Evolutionary conservation across 805 yeast species (phyloP), one percentile per base, ranked within the genome.

Genomic region (Pichia manshurica): DNA sequence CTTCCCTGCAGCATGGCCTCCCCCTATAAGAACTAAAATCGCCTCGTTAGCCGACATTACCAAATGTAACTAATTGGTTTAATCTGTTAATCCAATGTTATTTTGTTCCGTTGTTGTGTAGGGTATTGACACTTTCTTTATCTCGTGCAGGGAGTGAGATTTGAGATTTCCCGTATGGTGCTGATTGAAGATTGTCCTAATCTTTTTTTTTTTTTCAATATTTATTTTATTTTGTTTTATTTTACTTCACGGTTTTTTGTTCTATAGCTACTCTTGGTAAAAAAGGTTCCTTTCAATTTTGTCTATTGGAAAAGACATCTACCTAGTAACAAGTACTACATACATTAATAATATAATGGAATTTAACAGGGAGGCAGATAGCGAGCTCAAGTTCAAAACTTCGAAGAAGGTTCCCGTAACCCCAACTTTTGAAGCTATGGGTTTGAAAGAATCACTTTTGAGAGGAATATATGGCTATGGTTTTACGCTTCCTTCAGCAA

Each of bases 381-480:
- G 67, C n/a, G 78, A 74, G 44, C 64, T 85, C 34, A 76, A 79
- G 64, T 79, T 86, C 60, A 75, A 77, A 46, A 75, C 80, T 3
- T 73, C 89, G 12, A 82, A 79, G 55, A 77, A 78, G 48, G 72
- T 81, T 38, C 68, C 68, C 5, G 64, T 67, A 8, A 72, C 71
- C 53, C 66, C 73, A 68, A 65, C 82, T 33, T 85, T 86, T 69
- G 93, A 85, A 57, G 89, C 78, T 55, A 77, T 85, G 71, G 76
- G 82, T 71, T 71, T 85, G 60, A 84, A 84, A 70, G 85, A 82
- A 28, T 72, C 72, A 38, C 62, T 79, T 43, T 66, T 79, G 50
- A 71, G 76, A 52, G 82, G 93, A 53, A 82, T 85, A 46, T 85
- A 82, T 63, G 84, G 82, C 56, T 84, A 84, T 67, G 95, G 95